A percentile compares a stretch with the other conserved stretches of the same genome.
These are phyloP conservation scores for Cutaneotrichosporon daszewskae DNA, from an alignment of 1,284 basidiomycete species.

Conservation along the genomic window DNA sequence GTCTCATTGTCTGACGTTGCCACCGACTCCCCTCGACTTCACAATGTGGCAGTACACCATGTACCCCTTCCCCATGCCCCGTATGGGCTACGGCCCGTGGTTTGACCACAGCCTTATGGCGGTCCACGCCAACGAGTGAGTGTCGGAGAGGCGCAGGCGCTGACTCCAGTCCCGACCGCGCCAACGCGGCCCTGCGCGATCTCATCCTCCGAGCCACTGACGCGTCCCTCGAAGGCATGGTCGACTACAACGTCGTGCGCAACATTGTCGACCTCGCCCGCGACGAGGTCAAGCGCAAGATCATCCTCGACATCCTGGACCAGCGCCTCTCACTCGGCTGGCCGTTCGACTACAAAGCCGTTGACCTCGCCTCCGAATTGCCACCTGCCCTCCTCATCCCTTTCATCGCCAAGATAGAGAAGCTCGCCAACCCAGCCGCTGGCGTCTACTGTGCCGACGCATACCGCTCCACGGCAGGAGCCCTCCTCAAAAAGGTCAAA, in stretches of 20 bases:
- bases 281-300: conserved; percentile 25
- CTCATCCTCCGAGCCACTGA: conserved; percentile 26
- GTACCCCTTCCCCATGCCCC: too few species aligned
- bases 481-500: conserved; percentile 29
- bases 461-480: conserved; percentile 29
- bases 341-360: conserved; percentile 42
- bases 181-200: conserved; percentile 27
- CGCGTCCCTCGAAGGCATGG: neutral
- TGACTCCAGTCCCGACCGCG: conserved; percentile 14
- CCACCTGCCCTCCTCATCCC: conserved; percentile 19
- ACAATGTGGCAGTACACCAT: too few species aligned
- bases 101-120: neutral
- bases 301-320: conserved; percentile 35
- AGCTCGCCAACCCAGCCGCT: conserved; percentile 8
- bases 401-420: conserved; percentile 24
- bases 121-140: neutral
- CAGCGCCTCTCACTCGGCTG: conserved; percentile 33
- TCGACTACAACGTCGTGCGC: neutral
- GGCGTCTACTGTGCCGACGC: conserved; percentile 22
- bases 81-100: neutral
- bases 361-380: conserved; percentile 28
- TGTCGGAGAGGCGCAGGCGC: too few species aligned
- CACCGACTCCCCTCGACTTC: too few species aligned
- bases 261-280: conserved; percentile 3
- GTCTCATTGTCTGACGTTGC: too few species aligned